Evolutionary conservation across 495 filamentous ascomycete species (phyloP).

Genomic region (Talaromyces trachyspermus): DNA sequence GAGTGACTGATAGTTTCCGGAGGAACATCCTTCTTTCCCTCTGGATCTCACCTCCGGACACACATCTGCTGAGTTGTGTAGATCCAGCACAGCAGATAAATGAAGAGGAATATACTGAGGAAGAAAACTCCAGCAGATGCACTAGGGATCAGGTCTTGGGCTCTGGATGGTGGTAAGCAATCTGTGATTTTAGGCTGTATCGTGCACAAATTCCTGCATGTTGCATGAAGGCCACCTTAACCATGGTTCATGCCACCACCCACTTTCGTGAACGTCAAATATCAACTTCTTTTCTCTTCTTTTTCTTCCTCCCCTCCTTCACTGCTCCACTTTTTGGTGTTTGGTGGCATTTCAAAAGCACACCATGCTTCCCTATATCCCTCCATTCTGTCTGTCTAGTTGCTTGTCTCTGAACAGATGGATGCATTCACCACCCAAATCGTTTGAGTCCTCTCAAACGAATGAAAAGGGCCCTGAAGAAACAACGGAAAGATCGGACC

Average conservation of each 20-base stretch:
- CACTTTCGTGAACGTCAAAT: too few relatives aligned
- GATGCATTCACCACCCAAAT: background rate
- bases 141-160: slow-evolving; percentile 1
- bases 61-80: too few relatives aligned
- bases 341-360: background rate
- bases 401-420: background rate
- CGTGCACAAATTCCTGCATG: slow-evolving; percentile 8
- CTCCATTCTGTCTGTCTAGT: background rate
- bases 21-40: background rate
- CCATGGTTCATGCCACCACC: background rate
- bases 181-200: too few relatives aligned
- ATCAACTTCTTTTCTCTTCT: background rate
- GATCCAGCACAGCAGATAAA: too few relatives aligned
- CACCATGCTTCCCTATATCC: background rate
- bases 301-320: background rate
- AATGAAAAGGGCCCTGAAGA: slow-evolving; percentile 18
- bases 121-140: slow-evolving; percentile 8
- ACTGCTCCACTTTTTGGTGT: background rate
- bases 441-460: slow-evolving; percentile 24
- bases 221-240: slow-evolving; percentile 1
- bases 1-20: too few relatives aligned
- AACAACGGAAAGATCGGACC: slow-evolving; percentile 14
- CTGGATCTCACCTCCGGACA: background rate
- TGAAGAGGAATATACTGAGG: slow-evolving; percentile 4
- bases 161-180: slow-evolving; percentile 7